Base-by-base conservation (phyloP, 139 green algal species). In the Spirogloea muscicola region DNA sequence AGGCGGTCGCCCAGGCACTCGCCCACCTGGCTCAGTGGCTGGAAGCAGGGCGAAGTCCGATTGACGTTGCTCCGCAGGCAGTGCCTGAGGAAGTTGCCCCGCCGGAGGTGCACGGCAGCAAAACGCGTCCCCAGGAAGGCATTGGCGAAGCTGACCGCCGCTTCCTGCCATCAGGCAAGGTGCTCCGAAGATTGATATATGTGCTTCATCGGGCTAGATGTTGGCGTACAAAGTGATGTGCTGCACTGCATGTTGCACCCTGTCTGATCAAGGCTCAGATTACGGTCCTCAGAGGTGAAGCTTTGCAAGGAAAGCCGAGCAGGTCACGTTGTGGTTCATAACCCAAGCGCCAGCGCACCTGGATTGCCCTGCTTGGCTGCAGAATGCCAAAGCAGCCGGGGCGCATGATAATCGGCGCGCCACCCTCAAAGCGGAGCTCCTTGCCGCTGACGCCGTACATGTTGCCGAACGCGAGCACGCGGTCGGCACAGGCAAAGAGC, bases 11-110 rank as follows among this genome's bases (percentile, higher is more conserved):
- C n/a, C 16, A 79, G 59, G 70, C 70, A 79, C 18, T 18, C 18
- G 62, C 40, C 70, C 27, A 79, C 61, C 39, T 79, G 70, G 2
- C 1, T 31, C 29, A 79, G 37, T 25, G 70, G 70, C 29, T 79
- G 70, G 44, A 46, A 73, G 39, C 59, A 72, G 25, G 70, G 70
- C 13, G 38, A 29, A 13, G 46, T 7, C 36, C 70, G 49, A 36
- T n/a, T n/a, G n/a, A n/a, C n/a, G n/a, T n/a, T n/a, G 55, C 55
- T 16, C 10, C 31, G 13, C 29, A 64, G 55, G 55, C 55, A 64
- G 55, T 64, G 55, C 55, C 33, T 10, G 55, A 64, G 33, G 55
- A 64, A 64, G 55, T 64, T 16, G 55, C 55, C 55, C 55, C 55
- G 27, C 55, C 55, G 27, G 13, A 64, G 31, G 31, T 64, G 55